Conservation (phyloP, 768 basidiomycete genomes). For the Wakefieldia striispora region DNA sequence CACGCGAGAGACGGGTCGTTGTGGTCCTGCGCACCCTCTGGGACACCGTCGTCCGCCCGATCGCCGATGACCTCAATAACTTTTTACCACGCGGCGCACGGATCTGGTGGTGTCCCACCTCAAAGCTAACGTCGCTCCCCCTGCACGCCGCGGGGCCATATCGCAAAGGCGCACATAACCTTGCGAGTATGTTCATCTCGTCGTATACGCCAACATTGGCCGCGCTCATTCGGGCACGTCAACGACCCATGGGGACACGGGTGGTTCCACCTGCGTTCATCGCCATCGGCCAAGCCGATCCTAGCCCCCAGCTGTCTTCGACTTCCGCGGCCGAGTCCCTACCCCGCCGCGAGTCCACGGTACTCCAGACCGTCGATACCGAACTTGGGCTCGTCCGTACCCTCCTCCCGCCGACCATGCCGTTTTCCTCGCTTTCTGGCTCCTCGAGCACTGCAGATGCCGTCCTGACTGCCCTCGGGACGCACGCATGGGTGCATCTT, state of each 20-base stretch:
- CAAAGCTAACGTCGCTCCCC: conserved; percentile 29
- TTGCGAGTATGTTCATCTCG: conserved; percentile 25
- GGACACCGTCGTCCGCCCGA: conserved; percentile 21
- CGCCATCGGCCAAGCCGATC: conserved; percentile 21
- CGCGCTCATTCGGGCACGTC: conserved; percentile 27
- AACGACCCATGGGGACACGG: not conserved
- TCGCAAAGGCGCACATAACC: conserved; percentile 9
- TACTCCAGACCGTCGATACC: conserved; percentile 12
- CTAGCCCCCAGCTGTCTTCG: not conserved
- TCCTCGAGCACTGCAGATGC: conserved; percentile 11
- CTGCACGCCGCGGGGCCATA: conserved; percentile 34
- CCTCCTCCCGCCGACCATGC: conserved; percentile 13
- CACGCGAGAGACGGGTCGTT: conserved; percentile 15
- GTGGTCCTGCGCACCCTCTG: conserved; percentile 23
- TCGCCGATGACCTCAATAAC: conserved; percentile 12
- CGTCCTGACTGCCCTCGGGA: conserved; percentile 13
- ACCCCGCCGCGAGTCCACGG: no score
- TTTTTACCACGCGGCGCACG: conserved; percentile 22
- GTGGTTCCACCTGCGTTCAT: conserved; percentile 2
- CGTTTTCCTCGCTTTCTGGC: conserved; percentile 12
- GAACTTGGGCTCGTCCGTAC: conserved; percentile 24
- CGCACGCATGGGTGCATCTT: conserved; percentile 30
- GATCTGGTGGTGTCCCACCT: conserved; percentile 37
- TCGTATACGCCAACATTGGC: conserved; percentile 35
- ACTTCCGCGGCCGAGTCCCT: not conserved